Conservation (phyloP, 2,329 filamentous ascomycete species). For the Metarhizium humberi region DNA sequence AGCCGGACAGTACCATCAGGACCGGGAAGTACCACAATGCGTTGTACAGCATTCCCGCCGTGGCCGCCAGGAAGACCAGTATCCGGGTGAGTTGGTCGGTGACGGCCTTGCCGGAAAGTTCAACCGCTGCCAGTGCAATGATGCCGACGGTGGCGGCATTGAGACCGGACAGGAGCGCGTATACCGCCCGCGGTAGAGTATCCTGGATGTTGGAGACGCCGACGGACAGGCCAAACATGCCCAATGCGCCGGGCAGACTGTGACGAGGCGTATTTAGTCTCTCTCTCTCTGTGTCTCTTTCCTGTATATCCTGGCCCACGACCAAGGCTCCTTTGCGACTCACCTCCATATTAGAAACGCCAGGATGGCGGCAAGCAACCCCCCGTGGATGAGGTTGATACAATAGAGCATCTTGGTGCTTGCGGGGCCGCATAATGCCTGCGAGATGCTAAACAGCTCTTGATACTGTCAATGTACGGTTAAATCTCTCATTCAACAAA, state of each 20-base stretch:
- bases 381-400: constrained; percentile 54
- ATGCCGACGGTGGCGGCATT: constrained; percentile 66
- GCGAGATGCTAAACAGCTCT: constrained; percentile 61
- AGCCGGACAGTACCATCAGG: constrained; percentile 48
- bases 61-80: constrained; percentile 53
- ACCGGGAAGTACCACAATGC: constrained; percentile 68
- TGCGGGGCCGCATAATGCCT: constrained; percentile 57
- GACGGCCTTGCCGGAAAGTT: constrained; percentile 59
- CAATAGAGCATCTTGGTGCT: constrained; percentile 66
- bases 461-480: constrained; percentile 42
- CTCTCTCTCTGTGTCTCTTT: too few relatives aligned
- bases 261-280: constrained; percentile 13
- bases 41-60: constrained; percentile 60
- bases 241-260: constrained; percentile 59
- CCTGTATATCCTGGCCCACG: not conserved
- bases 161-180: constrained; percentile 61
- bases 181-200: constrained; percentile 50
- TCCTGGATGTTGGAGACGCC: constrained; percentile 53
- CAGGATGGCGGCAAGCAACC: constrained; percentile 46
- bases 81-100: constrained; percentile 53
- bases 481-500: not conserved
- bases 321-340: not conserved
- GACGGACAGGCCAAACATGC: constrained; percentile 58
- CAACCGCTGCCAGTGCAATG: constrained; percentile 59
- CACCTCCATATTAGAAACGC: constrained; percentile 57